A percentile compares a stretch with the other conserved stretches of the same genome.
These are phyloP conservation scores for Cystobasidium slooffiae DNA, from an alignment of 1,284 basidiomycete genomes.

Conservation along the genomic window DNA sequence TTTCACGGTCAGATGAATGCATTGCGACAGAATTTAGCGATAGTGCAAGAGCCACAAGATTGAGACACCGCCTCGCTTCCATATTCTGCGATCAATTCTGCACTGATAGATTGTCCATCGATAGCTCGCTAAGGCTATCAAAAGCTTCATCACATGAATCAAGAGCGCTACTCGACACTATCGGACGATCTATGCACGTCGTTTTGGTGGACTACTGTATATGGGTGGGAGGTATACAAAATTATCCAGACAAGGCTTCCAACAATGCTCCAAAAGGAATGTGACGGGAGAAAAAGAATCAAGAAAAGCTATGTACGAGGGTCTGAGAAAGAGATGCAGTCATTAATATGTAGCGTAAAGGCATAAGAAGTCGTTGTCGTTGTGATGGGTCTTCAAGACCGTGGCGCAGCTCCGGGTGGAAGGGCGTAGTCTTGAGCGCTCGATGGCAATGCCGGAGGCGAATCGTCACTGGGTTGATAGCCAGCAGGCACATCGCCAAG, in stretches of 20 bases:
- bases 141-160: background rate
- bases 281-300: background rate
- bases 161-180: background rate
- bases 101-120: constrained; percentile 21
- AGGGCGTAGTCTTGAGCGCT: constrained; percentile 12
- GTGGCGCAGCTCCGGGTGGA: constrained; percentile 38
- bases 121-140: background rate
- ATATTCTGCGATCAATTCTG: background rate
- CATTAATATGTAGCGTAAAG: background rate
- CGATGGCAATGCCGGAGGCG: background rate
- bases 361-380: background rate
- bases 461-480: constrained; percentile 6
- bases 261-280: background rate
- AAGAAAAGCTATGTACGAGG: too few relatives aligned
- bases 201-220: background rate
- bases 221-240: background rate
- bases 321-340: too few relatives aligned
- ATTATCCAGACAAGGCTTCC: background rate
- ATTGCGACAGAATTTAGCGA: too few relatives aligned
- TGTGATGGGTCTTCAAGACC: background rate
- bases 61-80: too few relatives aligned
- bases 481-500: constrained; percentile 6
- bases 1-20: too few relatives aligned
- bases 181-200: constrained; percentile 1
- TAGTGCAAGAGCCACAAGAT: too few relatives aligned